phyloP scores from a whole-genome alignment of 257 asterid species.

The Solanum pimpinellifolium region DNA sequence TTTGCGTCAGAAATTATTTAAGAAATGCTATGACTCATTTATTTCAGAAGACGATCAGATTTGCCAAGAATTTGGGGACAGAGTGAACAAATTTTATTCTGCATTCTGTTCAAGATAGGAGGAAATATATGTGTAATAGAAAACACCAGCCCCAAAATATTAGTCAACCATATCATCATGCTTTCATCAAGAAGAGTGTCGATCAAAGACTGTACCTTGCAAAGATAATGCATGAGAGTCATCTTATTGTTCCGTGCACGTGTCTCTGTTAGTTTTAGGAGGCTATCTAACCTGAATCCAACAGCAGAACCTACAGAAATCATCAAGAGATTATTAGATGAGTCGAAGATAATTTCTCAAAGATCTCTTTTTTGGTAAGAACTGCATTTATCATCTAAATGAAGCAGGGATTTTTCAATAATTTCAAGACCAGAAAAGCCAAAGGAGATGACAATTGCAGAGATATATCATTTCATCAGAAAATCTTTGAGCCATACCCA shows the following conservation, averaged over 20 bases:
- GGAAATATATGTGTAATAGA: background rate
- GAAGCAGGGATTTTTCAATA: background rate
- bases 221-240: slow-evolving; percentile 96
- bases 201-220: slow-evolving; percentile 48
- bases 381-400: background rate
- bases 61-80: background rate
- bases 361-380: background rate
- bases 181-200: background rate
- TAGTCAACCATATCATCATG: background rate
- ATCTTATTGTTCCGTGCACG: slow-evolving; percentile 92
- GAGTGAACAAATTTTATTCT: background rate
- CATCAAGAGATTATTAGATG: slow-evolving; percentile 7
- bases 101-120: background rate
- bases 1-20: background rate
- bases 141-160: background rate
- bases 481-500: background rate
- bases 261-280: slow-evolving; percentile 87
- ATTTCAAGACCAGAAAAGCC: background rate
- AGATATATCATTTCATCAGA: background rate
- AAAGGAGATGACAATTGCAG: background rate
- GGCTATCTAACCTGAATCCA: slow-evolving; percentile 94
- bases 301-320: slow-evolving; percentile 69
- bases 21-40: background rate
- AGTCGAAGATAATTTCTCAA: background rate
- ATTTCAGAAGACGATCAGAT: background rate